Evolutionary conservation across 768 basidiomycete species (phyloP), one percentile per base, ranked within the genome.

Genomic region (Amanita rimosa): DNA sequence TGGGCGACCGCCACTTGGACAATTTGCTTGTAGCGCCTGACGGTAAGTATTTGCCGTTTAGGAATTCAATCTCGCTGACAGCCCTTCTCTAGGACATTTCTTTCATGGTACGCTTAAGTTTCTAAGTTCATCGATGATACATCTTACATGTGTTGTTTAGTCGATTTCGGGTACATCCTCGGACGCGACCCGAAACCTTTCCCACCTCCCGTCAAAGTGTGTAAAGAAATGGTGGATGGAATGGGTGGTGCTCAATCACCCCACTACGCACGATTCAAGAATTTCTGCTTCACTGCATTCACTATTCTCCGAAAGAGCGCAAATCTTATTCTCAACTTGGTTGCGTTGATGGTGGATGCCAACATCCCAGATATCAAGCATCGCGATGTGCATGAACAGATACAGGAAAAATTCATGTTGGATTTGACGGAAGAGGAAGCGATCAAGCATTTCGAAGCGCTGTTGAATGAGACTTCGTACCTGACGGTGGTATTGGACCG

Each of bases 161-260:
- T 98, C 53, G 96, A 98, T 62, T 99, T 98, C 59, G 95, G 96
- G 2, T 99, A 97, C 64, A 98, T 98, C 57, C 76, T 98, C 11
- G 96, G 96, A 2, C 83, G 93, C 2, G 96, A 98, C 61, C 96
- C 96, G 0, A 98, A 99, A 59, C 91, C 93, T 0, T 95, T 94
- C 61, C 94, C 96, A 2, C 96, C 96, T 5, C 89, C 93, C 10
- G 94, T 98, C 55, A 99, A 99, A 63, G 88, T 99, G 35, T 97
- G 94, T 67, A 94, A 95, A 60, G 96, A 98, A 62, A 99, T 98
- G 96, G 91, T 98, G 0, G 96, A 99, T 61, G 95, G 89, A 9
- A 95, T 99, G 93, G 96, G 96, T n/a, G 95, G 96, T 9, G 83
- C 89, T 1, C 80, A 87, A 58, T 95, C 93, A 5, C 78, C 85